phyloP scores from a whole-genome alignment of 306 rosid genomes.

The Parietaria judaica region DNA sequence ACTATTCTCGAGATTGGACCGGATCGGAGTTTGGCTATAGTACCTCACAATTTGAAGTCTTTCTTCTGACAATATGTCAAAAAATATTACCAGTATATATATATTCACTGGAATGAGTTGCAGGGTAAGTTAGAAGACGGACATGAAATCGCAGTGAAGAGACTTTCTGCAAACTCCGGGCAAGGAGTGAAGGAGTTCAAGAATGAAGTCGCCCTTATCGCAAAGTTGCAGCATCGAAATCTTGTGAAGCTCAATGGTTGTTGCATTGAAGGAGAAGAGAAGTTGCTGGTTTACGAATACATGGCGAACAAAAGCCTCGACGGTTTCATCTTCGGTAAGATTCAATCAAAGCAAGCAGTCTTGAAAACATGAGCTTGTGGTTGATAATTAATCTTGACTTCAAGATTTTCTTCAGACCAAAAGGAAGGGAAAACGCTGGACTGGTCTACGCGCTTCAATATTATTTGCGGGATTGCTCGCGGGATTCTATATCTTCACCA shows the following conservation, averaged over 20 bases:
- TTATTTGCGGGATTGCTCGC: conserved; percentile 17
- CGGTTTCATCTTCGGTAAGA: conserved; percentile 49
- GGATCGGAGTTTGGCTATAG: too few relatives aligned
- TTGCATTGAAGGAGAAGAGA: neutral
- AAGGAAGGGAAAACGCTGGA: neutral
- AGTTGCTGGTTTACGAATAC: conserved; percentile 30
- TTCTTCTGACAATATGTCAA: too few relatives aligned
- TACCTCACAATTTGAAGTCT: too few relatives aligned
- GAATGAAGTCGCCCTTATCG: neutral
- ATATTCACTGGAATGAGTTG: neutral
- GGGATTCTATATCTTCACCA: conserved; percentile 25
- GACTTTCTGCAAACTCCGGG: conserved; percentile 38
- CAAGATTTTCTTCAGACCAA: conserved; percentile 5
- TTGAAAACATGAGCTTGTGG: too few relatives aligned
- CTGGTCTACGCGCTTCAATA: conserved; percentile 14
- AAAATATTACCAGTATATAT: too few relatives aligned
- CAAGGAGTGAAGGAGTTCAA: conserved; percentile 36
- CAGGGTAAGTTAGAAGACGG: conserved; percentile 47
- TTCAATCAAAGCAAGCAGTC: neutral
- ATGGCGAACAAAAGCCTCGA: conserved; percentile 60
- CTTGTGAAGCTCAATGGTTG: neutral
- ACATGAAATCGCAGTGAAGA: conserved; percentile 51
- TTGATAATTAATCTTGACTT: neutral
- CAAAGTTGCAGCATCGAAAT: conserved; percentile 1
- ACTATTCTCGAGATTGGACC: too few relatives aligned